Conservation (phyloP, 257 asterid genomes). For the Echites panduratus region DNA sequence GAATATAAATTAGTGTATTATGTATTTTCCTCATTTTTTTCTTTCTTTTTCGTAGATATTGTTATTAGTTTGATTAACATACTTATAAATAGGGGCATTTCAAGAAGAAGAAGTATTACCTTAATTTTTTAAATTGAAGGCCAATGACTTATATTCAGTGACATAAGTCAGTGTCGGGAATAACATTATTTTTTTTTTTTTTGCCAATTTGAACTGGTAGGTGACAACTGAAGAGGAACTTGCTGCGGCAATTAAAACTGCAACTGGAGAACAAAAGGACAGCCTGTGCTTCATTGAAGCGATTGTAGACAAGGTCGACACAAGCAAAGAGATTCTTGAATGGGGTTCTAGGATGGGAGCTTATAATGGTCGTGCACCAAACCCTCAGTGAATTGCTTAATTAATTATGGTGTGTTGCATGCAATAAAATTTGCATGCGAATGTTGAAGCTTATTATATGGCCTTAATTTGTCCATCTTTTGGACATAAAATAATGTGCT, state of each 20-base stretch:
- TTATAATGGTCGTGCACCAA: constrained; percentile 76
- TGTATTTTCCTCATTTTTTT: too few species aligned
- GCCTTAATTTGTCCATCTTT: not conserved
- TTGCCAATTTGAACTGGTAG: constrained; percentile 22
- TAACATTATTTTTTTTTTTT: too few species aligned
- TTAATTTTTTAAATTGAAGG: too few species aligned
- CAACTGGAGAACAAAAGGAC: constrained; percentile 48
- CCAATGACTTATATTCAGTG: too few species aligned
- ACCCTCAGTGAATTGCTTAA: constrained; percentile 47
- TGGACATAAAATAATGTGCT: not conserved
- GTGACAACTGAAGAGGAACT: constrained; percentile 62
- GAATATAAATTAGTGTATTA: too few species aligned
- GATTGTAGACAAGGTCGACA: constrained; percentile 71
- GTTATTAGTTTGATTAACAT: too few species aligned
- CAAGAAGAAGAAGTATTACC: too few species aligned
- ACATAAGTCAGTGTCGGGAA: too few species aligned
- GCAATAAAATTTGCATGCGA: not conserved
- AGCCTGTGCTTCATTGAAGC: constrained; percentile 75
- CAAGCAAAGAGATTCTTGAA: constrained; percentile 82
- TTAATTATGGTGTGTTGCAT: not conserved
- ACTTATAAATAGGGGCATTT: too few species aligned
- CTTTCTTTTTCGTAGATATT: too few species aligned
- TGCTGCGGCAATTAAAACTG: constrained; percentile 51
- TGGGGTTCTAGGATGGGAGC: constrained; percentile 87
- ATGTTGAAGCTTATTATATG: not conserved